Percentiles rank a stretch among this genome's conserved stretches.
These are phyloP conservation scores for Cladosporium sp. DNA, from an alignment of 2,329 filamentous ascomycete genomes.

Conservation along the genomic window DNA sequence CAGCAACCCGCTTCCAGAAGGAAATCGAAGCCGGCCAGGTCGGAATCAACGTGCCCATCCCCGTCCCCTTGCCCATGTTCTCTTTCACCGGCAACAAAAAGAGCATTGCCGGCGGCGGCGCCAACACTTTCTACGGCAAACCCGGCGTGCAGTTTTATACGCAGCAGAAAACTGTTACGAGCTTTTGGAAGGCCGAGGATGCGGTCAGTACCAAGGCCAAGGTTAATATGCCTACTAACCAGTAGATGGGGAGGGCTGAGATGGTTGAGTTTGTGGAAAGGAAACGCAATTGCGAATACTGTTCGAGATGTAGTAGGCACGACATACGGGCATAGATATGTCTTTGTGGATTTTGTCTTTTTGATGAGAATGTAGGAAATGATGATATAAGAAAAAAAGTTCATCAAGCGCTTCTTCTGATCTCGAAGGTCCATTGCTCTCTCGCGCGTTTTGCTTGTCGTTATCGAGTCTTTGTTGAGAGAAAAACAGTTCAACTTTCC, in stretches of 20 bases:
- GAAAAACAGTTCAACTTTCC: no score
- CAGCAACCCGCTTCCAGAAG: slow-evolving; percentile 71
- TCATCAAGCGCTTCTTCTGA: no score
- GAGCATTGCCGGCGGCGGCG: slow-evolving; percentile 84
- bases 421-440: no score
- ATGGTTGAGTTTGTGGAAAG: no score
- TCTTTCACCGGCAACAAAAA: slow-evolving; percentile 65
- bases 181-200: slow-evolving; percentile 81
- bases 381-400: neutral
- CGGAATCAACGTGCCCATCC: slow-evolving; percentile 79
- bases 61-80: slow-evolving; percentile 45
- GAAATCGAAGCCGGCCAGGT: slow-evolving; percentile 82
- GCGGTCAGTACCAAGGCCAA: slow-evolving; percentile 79
- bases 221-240: slow-evolving; percentile 78
- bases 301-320: no score
- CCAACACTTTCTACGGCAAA: slow-evolving; percentile 91
- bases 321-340: no score
- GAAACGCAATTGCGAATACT: neutral
- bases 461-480: no score
- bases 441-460: no score
- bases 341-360: no score
- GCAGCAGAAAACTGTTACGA: slow-evolving; percentile 94
- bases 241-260: no score
- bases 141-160: slow-evolving; percentile 93
- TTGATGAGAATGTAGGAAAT: no score